phyloP scores from a whole-genome alignment of 768 basidiomycete species.

The Thelephora ganbajun region DNA sequence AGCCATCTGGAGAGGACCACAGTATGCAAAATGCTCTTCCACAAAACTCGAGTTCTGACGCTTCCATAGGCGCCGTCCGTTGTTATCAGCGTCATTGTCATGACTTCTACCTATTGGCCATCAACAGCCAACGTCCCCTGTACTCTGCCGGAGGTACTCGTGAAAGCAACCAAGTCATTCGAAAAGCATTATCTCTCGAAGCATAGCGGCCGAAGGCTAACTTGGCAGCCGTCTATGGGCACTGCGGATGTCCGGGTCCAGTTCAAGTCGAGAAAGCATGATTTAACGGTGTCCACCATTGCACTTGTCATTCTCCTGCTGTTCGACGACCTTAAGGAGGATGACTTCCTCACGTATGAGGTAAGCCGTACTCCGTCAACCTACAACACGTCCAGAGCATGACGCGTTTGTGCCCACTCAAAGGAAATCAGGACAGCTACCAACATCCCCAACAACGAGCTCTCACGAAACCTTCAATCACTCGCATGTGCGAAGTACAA shows the following conservation, averaged over 20 bases:
- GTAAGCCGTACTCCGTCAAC: constrained; percentile 41
- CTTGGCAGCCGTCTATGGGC: constrained; percentile 85
- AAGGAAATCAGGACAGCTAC: constrained; percentile 81
- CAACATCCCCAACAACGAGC: constrained; percentile 56
- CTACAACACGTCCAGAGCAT: not conserved
- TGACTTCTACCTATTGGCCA: constrained; percentile 98
- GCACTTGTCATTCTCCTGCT: constrained; percentile 78
- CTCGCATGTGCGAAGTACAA: constrained; percentile 93
- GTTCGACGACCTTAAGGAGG: constrained; percentile 61
- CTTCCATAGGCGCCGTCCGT: constrained; percentile 47
- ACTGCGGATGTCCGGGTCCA: constrained; percentile 76
- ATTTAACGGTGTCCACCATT: constrained; percentile 86
- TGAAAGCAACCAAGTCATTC: constrained; percentile 58
- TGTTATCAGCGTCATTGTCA: constrained; percentile 79
- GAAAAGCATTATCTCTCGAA: constrained; percentile 81
- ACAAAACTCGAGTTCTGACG: constrained; percentile 4
- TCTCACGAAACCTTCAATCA: constrained; percentile 89
- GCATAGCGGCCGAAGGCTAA: constrained; percentile 81
- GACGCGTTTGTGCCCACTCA: not conserved
- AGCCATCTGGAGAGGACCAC: constrained; percentile 39
- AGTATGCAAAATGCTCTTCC: constrained; percentile 29
- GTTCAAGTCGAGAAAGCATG: constrained; percentile 73
- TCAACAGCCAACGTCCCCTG: constrained; percentile 51
- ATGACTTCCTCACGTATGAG: constrained; percentile 62
- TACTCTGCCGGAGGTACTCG: constrained; percentile 49